Percentiles rank a stretch among this genome's conserved stretches.
Conservation (phyloP, 2,329 filamentous ascomycete species). For the Polytolypa hystricis region DNA sequence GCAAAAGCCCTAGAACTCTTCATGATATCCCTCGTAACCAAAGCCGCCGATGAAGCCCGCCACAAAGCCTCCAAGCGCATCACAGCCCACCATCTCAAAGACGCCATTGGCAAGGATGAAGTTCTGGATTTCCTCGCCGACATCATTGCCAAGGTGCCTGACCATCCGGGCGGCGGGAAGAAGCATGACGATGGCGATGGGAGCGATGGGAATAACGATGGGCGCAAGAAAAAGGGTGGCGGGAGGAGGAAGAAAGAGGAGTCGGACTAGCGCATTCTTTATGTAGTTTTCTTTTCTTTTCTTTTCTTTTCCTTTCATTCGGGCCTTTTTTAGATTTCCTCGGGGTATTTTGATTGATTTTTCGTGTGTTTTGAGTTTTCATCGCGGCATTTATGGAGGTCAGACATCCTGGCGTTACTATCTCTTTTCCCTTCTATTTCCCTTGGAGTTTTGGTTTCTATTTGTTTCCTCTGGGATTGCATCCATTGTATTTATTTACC, state of each 20-base stretch:
- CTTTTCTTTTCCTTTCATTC: not conserved
- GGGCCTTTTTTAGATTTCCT: constrained; percentile 1
- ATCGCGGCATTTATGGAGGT: too few relatives aligned
- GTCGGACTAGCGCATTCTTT: constrained; percentile 22
- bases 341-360: not conserved
- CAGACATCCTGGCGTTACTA: too few relatives aligned
- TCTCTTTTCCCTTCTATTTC: not conserved
- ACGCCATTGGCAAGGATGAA: constrained; percentile 75
- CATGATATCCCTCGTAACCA: constrained; percentile 88
- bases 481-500: too few relatives aligned
- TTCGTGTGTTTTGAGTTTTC: not conserved
- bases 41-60: constrained; percentile 73
- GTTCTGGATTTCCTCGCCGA: constrained; percentile 91
- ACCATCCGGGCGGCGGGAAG: constrained; percentile 38
- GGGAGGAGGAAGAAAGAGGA: constrained; percentile 32
- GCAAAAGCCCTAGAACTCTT: constrained; percentile 94
- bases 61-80: constrained; percentile 80
- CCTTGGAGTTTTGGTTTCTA: not conserved
- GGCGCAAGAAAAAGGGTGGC: constrained; percentile 35
- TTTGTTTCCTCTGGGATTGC: too few relatives aligned
- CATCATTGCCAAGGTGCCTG: constrained; percentile 75
- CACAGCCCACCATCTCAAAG: constrained; percentile 81
- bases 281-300: constrained; percentile 4
- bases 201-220: constrained; percentile 37
- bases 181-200: constrained; percentile 36